Conservation (phyloP, 2,329 filamentous ascomycete genomes). For the Alternaria arbusti region DNA sequence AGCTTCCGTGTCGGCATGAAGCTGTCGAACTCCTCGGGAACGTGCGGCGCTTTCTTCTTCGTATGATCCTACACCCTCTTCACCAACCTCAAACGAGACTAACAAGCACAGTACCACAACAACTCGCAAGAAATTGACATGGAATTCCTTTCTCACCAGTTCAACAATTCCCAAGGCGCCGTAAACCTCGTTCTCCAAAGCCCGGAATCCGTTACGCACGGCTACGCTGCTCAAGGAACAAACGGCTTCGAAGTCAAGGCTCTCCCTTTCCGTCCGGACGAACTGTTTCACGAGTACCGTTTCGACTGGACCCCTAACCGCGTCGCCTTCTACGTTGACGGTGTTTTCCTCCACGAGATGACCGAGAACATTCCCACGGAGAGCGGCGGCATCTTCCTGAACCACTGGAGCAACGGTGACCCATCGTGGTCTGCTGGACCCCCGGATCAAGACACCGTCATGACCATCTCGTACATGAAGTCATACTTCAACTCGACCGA, state of each 20-base stretch:
- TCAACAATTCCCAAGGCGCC: constrained; percentile 62
- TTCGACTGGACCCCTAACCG: constrained; percentile 72
- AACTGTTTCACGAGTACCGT: constrained; percentile 76
- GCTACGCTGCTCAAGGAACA: constrained; percentile 68
- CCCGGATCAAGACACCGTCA: constrained; percentile 65
- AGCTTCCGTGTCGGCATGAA: constrained; percentile 73
- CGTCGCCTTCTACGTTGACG: constrained; percentile 75
- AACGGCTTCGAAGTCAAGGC: constrained; percentile 63
- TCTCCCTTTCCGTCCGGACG: constrained; percentile 70
- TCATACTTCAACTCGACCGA: constrained; percentile 78
- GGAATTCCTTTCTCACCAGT: constrained; percentile 75
- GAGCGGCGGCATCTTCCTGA: constrained; percentile 71
- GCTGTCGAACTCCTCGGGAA: constrained; percentile 66
- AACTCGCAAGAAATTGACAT: constrained; percentile 83
- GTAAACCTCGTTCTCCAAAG: constrained; percentile 81
- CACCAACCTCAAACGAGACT: not conserved
- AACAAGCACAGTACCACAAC: constrained; percentile 68
- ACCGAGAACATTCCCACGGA: constrained; percentile 62
- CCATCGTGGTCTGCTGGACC: constrained; percentile 73
- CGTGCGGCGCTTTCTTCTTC: constrained; percentile 83
- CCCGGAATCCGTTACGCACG: constrained; percentile 61
- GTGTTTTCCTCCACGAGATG: constrained; percentile 63
- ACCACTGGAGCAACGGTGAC: constrained; percentile 82
- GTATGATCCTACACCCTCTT: constrained; percentile 51
- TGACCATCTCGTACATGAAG: constrained; percentile 74